A percentile compares a stretch with the other conserved stretches of the same genome.
These are phyloP conservation scores for Colletotrichum echinochloae DNA, from an alignment of 2,329 filamentous ascomycete genomes.

Conservation along the genomic window DNA sequence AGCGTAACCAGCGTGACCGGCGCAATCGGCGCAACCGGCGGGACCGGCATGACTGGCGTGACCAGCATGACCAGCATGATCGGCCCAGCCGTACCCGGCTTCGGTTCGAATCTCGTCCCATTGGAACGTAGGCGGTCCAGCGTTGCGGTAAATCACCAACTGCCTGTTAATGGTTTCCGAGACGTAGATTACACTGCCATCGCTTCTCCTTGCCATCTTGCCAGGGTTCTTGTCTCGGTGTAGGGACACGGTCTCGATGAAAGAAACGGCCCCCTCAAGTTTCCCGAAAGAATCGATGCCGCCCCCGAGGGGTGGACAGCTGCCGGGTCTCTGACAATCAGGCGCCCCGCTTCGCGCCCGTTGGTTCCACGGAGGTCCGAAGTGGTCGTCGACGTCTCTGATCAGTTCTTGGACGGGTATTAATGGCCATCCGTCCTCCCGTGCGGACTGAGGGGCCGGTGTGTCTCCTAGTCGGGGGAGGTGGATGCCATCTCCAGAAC, in stretches of 20 bases:
- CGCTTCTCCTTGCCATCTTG: rapidly evolving
- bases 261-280: not conserved
- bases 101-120: not conserved
- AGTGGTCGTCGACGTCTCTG: not conserved
- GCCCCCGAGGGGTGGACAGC: not conserved
- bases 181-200: not conserved
- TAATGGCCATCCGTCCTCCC: not conserved
- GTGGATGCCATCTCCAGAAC: not conserved
- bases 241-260: not conserved
- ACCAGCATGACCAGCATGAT: not conserved
- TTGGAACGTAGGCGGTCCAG: not conserved
- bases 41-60: not conserved
- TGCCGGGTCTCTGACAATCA: not conserved
- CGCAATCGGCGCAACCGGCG: not conserved
- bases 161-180: not conserved
- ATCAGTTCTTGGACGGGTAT: not conserved
- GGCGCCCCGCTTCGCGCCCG: not conserved
- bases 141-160: not conserved
- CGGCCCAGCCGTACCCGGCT: not conserved
- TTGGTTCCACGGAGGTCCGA: not conserved
- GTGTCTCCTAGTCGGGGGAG: not conserved
- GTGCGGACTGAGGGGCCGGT: not conserved
- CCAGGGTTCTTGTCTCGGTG: not conserved
- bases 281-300: not conserved
- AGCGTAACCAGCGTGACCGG: not conserved